phyloP scores from a whole-genome alignment of 768 basidiomycete genomes.

The Russula vinacea region DNA sequence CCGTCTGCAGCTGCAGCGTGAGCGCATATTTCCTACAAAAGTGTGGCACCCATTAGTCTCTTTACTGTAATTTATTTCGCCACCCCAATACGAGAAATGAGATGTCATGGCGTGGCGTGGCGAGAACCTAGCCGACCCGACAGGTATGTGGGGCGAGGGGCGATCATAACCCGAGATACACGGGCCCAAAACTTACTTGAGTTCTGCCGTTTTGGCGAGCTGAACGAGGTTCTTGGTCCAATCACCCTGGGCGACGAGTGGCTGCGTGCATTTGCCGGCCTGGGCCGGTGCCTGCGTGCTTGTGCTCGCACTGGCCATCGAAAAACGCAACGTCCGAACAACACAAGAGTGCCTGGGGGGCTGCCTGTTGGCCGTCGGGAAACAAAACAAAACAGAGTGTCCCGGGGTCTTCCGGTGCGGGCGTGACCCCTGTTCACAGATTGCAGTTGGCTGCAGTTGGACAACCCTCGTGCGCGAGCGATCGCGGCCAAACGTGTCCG shows the following conservation, averaged over 20 bases:
- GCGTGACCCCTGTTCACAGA: not conserved
- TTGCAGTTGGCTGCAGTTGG: no score
- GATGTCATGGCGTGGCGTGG: not conserved
- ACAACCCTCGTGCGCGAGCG: no score
- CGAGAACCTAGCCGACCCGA: not conserved
- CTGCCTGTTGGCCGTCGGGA: not conserved
- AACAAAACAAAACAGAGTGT: constrained; percentile 8
- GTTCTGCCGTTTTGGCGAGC: constrained; percentile 80
- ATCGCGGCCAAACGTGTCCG: no score
- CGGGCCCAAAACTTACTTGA: constrained; percentile 58
- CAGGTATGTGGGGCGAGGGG: no score
- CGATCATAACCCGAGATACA: not conserved
- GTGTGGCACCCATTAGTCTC: not conserved
- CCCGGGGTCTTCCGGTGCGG: not conserved
- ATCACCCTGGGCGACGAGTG: constrained; percentile 70
- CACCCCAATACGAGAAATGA: constrained; percentile 3
- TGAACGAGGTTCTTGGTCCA: constrained; percentile 87
- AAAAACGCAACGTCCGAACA: constrained; percentile 8
- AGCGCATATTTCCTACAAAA: constrained; percentile 70
- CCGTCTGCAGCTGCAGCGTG: constrained; percentile 80
- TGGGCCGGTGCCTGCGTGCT: constrained; percentile 27
- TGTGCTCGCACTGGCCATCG: constrained; percentile 26
- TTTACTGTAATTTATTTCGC: not conserved
- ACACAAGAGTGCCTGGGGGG: constrained; percentile 26
- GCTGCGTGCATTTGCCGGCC: constrained; percentile 22